Conservation (phyloP, 306 rosid species). For the Canavalia gladiata region DNA sequence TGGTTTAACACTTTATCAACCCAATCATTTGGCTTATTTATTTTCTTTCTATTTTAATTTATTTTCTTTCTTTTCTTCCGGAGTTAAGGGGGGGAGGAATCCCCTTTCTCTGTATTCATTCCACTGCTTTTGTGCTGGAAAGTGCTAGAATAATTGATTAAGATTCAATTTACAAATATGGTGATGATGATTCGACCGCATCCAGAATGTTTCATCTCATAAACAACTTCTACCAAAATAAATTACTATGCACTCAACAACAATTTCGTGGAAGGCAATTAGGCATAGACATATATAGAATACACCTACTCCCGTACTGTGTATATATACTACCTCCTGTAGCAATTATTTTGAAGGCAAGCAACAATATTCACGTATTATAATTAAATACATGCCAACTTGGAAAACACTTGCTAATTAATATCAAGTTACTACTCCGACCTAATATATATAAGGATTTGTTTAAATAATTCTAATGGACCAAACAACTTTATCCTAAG, state of each 20-base stretch:
- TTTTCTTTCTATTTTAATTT: not conserved
- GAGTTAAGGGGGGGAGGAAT: constrained; percentile 36
- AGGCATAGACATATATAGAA: constrained; percentile 1
- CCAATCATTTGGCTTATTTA: constrained; percentile 48
- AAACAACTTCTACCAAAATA: constrained; percentile 10
- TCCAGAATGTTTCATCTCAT: constrained; percentile 30
- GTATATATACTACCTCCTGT: not conserved
- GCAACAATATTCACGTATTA: not conserved
- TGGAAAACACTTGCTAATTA: not conserved
- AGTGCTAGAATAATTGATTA: constrained; percentile 50
- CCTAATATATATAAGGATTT: too few species aligned
- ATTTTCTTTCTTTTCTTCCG: not conserved
- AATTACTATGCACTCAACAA: constrained; percentile 45
- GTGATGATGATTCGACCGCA: constrained; percentile 50
- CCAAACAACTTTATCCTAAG: too few species aligned
- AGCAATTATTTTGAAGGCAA: constrained; percentile 29
- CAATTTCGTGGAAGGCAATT: constrained; percentile 1
- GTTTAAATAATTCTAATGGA: too few species aligned
- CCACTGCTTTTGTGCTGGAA: constrained; percentile 61
- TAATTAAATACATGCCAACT: not conserved
- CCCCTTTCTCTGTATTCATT: constrained; percentile 43
- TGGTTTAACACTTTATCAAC: constrained; percentile 47
- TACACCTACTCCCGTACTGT: constrained; percentile 34
- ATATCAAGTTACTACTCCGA: not conserved
- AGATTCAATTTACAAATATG: constrained; percentile 48